Evolutionary conservation across 495 filamentous ascomycete genomes (phyloP), one percentile per base, ranked within the genome.

Genomic region (Aspergillus avenaceus): DNA sequence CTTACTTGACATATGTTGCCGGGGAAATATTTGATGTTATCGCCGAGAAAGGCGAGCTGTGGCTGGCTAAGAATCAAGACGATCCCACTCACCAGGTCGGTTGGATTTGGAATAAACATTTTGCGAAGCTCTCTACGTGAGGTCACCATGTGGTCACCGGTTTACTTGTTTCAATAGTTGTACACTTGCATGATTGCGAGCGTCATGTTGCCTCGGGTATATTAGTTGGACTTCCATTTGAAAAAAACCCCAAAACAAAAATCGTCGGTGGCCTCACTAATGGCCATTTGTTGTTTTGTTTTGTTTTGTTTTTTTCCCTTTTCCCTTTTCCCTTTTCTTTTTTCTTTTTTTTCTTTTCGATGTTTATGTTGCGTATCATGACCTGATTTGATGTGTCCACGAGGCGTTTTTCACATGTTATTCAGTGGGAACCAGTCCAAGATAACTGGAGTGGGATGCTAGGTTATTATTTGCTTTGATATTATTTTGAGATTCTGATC

Each of bases 81-180:
- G 95, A 98, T 66, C 71, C 79, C 4, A 73, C 70, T 14, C 76
- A 81, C 19, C 74, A 82, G 53, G 81, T 97, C n/a, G 93, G 93
- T 34, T 98, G 93, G 93, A 95, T 98, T 53, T 98, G 93, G 93
- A 93, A 87, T 59, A 95, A 96, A 63, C 93, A 98, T 70, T 97
- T 98, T 71, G 88, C 87, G 41, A 88, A 87, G 49, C 62, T 90
- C 53, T 84, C 84, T 7, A 58, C 50, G 21, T 69, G 49, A 59
- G 28, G 9, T 23, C n/a, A 16, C 25, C 18, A 11, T 52, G 24
- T 27, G 44, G 19, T 16, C 6, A 40, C 8, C n/a, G 6, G 24
- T 13, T 46, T 16, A 41, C 41, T 44, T 58, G 42, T 47, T 26
- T 43, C 25, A 22, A 21, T 52, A 29, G 13, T 40, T 56, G 41